A percentile compares a stretch with the other conserved stretches of the same genome.
Evolutionary conservation across 106 monocot genomes (phyloP).

Genomic region (Dioscorea alata): DNA sequence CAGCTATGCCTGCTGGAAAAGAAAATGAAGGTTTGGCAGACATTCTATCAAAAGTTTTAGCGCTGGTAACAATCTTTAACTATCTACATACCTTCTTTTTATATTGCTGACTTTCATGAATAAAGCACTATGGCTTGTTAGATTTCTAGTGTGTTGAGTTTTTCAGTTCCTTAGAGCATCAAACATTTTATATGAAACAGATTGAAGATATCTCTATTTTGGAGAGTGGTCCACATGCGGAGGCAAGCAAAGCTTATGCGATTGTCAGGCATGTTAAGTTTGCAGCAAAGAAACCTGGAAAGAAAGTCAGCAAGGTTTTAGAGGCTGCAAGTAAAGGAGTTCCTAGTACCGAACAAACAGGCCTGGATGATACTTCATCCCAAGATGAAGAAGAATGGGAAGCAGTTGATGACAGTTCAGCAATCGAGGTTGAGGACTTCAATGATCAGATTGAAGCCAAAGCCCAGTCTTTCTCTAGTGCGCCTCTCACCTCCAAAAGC

Average conservation of each 20-base stretch:
- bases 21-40: constrained; percentile 44
- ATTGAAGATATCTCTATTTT: constrained; percentile 60
- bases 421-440: constrained; percentile 18
- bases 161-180: not conserved
- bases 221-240: constrained; percentile 75
- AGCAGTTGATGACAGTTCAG: constrained; percentile 20
- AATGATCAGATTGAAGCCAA: not conserved
- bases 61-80: constrained; percentile 31
- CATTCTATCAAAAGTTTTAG: constrained; percentile 37
- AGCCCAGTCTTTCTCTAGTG: not conserved
- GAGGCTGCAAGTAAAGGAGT: constrained; percentile 19
- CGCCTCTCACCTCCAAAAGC: not conserved
- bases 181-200: constrained; percentile 26
- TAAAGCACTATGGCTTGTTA: too few species aligned
- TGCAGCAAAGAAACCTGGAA: constrained; percentile 47
- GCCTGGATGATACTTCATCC: constrained; percentile 8
- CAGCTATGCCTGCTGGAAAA: constrained; percentile 42
- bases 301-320: constrained; percentile 41
- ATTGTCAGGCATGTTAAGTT: constrained; percentile 64
- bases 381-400: constrained; percentile 26
- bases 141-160: too few species aligned
- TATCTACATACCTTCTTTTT: not conserved
- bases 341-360: constrained; percentile 5
- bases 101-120: too few species aligned
- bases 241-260: constrained; percentile 50